Evolutionary conservation across 179 eudicot species (phyloP).

Genomic region (Beta lomatogona): DNA sequence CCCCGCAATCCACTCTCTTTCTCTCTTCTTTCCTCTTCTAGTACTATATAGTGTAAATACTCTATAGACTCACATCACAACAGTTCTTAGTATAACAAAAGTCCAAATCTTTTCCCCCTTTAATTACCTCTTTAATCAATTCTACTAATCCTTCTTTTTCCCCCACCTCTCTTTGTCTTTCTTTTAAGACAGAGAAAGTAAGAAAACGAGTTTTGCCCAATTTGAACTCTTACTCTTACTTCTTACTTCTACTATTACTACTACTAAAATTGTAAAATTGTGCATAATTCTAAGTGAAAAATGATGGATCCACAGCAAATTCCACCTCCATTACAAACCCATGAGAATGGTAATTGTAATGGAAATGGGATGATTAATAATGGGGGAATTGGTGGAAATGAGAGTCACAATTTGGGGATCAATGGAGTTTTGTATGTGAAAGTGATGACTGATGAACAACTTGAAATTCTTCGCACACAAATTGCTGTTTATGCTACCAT

Average conservation of each 20-base stretch:
- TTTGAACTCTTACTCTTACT: neutral
- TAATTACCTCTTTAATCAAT: neutral
- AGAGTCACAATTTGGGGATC: slow-evolving; percentile 2
- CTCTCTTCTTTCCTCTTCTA: neutral
- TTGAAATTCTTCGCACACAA: slow-evolving; percentile 79
- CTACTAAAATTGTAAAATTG: neutral
- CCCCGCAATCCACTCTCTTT: slow-evolving; percentile 29
- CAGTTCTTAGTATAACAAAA: too few relatives aligned
- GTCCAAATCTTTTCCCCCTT: slow-evolving; percentile 17
- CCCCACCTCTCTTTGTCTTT: slow-evolving; percentile 2
- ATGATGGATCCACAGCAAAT: slow-evolving; percentile 43
- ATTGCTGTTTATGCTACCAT: slow-evolving; percentile 87
- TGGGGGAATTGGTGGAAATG: slow-evolving; percentile 15
- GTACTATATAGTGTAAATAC: neutral
- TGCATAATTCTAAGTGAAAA: neutral
- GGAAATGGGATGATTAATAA: slow-evolving; percentile 15
- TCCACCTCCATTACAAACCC: slow-evolving; percentile 8
- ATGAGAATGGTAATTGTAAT: slow-evolving; percentile 1
- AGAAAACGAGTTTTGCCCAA: slow-evolving; percentile 6
- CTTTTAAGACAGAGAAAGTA: slow-evolving; percentile 6
- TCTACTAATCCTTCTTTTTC: neutral
- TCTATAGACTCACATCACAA: too few relatives aligned
- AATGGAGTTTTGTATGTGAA: slow-evolving; percentile 58
- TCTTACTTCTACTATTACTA: neutral
- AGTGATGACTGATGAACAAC: slow-evolving; percentile 95